Base-by-base conservation (phyloP, 768 basidiomycete species). In the Obba rivulosa region DNA sequence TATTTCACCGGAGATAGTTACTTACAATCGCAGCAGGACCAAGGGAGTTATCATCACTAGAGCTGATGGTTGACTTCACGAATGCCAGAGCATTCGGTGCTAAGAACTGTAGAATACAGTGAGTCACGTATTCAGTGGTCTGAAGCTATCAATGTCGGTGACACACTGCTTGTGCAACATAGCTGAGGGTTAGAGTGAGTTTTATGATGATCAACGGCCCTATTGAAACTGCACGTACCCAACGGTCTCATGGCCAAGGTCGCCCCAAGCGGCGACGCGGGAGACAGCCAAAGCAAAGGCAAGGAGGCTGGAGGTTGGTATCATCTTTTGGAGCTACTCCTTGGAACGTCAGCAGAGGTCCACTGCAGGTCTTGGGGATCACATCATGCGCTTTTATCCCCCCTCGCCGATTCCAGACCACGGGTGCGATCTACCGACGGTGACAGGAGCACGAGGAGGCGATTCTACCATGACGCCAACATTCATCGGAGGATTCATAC, bases 11-110 rank as follows among this genome's bases (percentile, higher is more conserved):
- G 2, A 4, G 7, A 23, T 1, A 16, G 21, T n/a, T 8, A 53
- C 65, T 51, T 46, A 78, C 76, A 9, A 73, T 68, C 3, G 76
- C 73, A 8, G 75, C 77, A 47, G 70, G 69, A 1, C 77, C 77
- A 17, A 81, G 70, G 8, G 74, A 73, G 40, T 68, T 51, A 42
- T 65, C 64, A 53, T 73, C 77, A 1, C 64, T 70, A 0, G 72
- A 61, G 1, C 72, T 72, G 8, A 79, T 62, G 3, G 72, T 70
- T 0, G 66, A 60, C 51, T 76, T 57, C 3, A 79, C 78, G 49
- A 75, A 76, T 3, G 69, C 61, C 7, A 76, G 65, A 1, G 77
- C 71, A 8, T 74, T 74, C 3, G 76, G 69, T 11, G 68, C 67
- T 20, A 79, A 63, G 58, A 79, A 79, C 77, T 78, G 24, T 13